These are phyloP conservation scores for Fraxinus excelsior DNA, from an alignment of 257 asterid genomes.

Conservation along the genomic window DNA sequence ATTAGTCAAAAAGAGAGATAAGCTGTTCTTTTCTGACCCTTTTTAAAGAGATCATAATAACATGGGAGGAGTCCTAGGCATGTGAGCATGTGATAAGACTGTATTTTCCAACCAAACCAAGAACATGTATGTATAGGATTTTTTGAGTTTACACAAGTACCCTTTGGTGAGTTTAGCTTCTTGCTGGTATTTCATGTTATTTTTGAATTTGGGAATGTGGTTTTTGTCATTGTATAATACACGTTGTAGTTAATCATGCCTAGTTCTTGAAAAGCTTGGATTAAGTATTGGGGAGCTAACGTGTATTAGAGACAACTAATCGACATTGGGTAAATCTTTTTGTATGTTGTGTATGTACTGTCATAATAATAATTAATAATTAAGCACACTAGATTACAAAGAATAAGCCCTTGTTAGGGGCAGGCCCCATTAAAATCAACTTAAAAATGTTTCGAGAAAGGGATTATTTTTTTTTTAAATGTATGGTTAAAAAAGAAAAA, in stretches of 20 bases:
- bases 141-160: slow-evolving; percentile 27
- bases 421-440: too few species aligned
- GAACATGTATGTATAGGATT: slow-evolving; percentile 4
- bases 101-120: slow-evolving; percentile 42
- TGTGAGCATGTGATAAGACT: slow-evolving; percentile 69
- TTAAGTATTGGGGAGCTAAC: slow-evolving; percentile 36
- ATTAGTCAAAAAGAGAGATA: slow-evolving; percentile 39
- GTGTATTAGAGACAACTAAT: slow-evolving; percentile 45
- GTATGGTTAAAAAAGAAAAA: too few species aligned
- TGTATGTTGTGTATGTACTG: slow-evolving; percentile 8
- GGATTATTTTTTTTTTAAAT: too few species aligned
- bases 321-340: slow-evolving; percentile 31
- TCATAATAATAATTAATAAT: slow-evolving; percentile 10
- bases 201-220: slow-evolving; percentile 32
- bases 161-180: slow-evolving; percentile 21
- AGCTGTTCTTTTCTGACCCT: slow-evolving; percentile 28
- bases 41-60: slow-evolving; percentile 35
- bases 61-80: slow-evolving; percentile 57
- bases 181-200: slow-evolving; percentile 12
- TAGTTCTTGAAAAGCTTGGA: slow-evolving; percentile 34
- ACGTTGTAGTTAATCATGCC: slow-evolving; percentile 36
- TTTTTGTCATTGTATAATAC: slow-evolving; percentile 32
- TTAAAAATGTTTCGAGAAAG: too few species aligned
- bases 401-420: neutral
- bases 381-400: slow-evolving; percentile 17